phyloP scores from a whole-genome alignment of 371 early-diverging fungal genomes.

The Scutellospora calospora region DNA sequence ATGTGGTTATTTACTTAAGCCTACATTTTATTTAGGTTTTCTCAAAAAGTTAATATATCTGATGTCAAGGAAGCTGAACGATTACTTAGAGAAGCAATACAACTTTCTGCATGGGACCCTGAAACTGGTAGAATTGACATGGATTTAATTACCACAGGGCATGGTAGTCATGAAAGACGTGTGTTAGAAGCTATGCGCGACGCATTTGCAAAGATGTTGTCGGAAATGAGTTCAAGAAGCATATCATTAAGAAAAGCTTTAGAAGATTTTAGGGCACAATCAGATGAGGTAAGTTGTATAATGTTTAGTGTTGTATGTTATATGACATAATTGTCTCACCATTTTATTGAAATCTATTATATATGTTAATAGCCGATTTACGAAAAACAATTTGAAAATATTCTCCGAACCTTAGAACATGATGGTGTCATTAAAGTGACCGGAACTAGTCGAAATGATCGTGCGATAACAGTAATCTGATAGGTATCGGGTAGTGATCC shows the following conservation, averaged over 20 bases:
- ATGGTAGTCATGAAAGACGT: conserved; percentile 48
- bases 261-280: conserved; percentile 29
- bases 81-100: conserved; percentile 93
- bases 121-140: conserved; percentile 98
- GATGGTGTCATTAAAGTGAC: conserved; percentile 4
- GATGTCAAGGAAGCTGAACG: conserved; percentile 91
- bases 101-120: conserved; percentile 98
- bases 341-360: conserved; percentile 2
- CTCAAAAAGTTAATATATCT: conserved; percentile 68
- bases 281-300: conserved; percentile 15
- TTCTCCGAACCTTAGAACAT: conserved; percentile 17
- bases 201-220: conserved; percentile 3
- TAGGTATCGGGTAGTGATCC: no score
- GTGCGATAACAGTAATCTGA: neutral
- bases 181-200: conserved; percentile 31
- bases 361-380: neutral
- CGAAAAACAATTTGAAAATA: conserved; percentile 30
- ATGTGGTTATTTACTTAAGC: neutral
- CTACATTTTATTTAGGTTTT: conserved; percentile 57
- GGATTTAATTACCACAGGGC: conserved; percentile 96
- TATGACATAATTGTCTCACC: neutral
- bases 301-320: neutral
- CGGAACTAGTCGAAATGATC: conserved; percentile 21
- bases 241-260: conserved; percentile 10
- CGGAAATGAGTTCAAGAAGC: neutral